Evolutionary conservation across 2,329 filamentous ascomycete genomes (phyloP), one percentile per base, ranked within the genome.

Genomic region (Dactylellina cionopaga): DNA sequence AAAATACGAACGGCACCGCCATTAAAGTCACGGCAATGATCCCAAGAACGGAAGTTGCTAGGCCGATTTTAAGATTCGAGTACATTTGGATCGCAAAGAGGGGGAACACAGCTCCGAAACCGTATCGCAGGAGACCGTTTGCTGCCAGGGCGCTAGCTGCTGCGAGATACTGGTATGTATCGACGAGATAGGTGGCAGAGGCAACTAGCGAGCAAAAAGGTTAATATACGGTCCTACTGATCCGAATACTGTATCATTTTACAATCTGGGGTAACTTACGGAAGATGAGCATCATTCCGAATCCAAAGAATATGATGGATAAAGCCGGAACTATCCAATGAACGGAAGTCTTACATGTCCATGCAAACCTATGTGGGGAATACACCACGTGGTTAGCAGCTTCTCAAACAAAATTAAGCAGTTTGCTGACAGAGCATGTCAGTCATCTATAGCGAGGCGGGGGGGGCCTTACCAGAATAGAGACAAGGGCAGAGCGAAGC

Each of bases 201-300:
- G 65, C 52, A 19, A 56, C 68, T 72, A 60, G 22, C 25, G 19
- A 43, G 31, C n/a, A 9, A 31, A 44, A 46, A 33, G 15, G 43
- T 71, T 51, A 71, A 58, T 37, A 55, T n/a, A 46, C n/a, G 54
- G 19, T 47, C 46, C 59, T 35, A 54, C 59, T 65, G 41, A 22
- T 46, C 58, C 51, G 58, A 46, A 39, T 59, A 52, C 35, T 35
- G 37, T 52, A 10, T n/a, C 44, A 51, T 62, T 37, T 33, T 55
- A 43, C 13, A 46, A 47, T 22, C n/a, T 25, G 7, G 56, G 44
- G 27, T 43, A 39, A 78, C 79, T 82, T 81, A 72, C 87, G 82
- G 75, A 89, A 89, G 1, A 89, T 80, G 69, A 83, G 85, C 0
- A 88, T 78, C 75, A 88, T 88, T 0, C 86, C 87, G 82, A 84